A percentile compares a stretch with the other conserved stretches of the same genome.
phyloP scores from a whole-genome alignment of 139 green algal genomes.

The Diplosphaera chodatii region DNA sequence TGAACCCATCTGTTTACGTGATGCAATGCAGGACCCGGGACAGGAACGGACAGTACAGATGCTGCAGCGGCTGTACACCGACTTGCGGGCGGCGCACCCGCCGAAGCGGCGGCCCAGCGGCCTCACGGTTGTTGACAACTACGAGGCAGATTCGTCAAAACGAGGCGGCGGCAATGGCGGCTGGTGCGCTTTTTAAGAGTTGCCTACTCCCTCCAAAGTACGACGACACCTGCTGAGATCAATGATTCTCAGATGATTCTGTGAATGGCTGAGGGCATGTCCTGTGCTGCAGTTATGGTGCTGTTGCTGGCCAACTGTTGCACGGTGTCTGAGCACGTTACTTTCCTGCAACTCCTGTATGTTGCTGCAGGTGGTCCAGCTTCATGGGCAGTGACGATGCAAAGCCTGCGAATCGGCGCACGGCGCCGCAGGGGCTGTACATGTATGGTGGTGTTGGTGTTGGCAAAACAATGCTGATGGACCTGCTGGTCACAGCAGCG shows the following conservation, averaged over 20 bases:
- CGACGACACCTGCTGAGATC: too few relatives aligned
- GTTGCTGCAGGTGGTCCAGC: constrained; percentile 14
- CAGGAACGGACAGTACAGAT: constrained; percentile 61
- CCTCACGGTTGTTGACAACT: constrained; percentile 46
- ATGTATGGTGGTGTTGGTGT: constrained; percentile 88
- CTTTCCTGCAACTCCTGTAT: background rate
- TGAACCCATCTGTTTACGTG: too few relatives aligned
- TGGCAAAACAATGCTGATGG: constrained; percentile 99
- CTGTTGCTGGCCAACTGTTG: too few relatives aligned
- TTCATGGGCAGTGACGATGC: constrained; percentile 20
- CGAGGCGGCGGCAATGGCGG: background rate
- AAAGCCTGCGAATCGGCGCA: background rate
- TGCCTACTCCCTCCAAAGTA: too few relatives aligned
- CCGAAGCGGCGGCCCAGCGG: constrained; percentile 19
- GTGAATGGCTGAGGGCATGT: too few relatives aligned
- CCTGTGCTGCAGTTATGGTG: too few relatives aligned
- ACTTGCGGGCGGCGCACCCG: constrained; percentile 20
- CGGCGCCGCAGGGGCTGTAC: constrained; percentile 66
- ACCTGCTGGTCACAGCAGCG: constrained; percentile 70
- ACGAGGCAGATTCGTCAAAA: background rate
- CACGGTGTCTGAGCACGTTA: too few relatives aligned
- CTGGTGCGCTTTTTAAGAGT: constrained; percentile 3
- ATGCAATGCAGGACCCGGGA: constrained; percentile 43
- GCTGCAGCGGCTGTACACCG: constrained; percentile 59
- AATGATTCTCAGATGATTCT: too few relatives aligned